phyloP scores from a whole-genome alignment of 805 yeast species.

The Metschnikowia kunwiensis region DNA sequence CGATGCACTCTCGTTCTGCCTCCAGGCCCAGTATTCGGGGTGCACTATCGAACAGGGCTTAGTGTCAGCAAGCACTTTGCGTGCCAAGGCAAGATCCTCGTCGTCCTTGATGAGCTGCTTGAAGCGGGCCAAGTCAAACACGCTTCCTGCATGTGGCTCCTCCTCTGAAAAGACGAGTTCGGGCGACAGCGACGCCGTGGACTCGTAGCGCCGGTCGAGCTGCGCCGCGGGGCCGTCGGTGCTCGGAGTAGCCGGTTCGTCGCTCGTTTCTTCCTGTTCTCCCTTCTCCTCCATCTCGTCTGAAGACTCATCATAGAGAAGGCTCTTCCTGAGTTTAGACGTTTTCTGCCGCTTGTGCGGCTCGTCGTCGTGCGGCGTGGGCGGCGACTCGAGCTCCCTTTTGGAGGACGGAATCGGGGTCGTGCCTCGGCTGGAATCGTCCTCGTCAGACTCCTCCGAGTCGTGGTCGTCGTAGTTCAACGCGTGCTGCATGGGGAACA shows the following conservation, averaged over 20 bases:
- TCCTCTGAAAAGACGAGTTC: conserved; percentile 53
- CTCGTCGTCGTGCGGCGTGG: conserved; percentile 20
- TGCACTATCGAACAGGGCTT: conserved; percentile 29
- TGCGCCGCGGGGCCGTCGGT: conserved; percentile 26
- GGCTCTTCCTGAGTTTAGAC: conserved; percentile 23
- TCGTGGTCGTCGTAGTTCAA: conserved; percentile 44
- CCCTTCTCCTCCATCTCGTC: conserved; percentile 28
- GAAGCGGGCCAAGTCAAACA: conserved; percentile 45
- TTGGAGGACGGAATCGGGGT: conserved; percentile 33
- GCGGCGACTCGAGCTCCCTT: conserved; percentile 28
- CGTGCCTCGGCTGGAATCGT: conserved; percentile 35
- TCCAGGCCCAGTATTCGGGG: conserved; percentile 68
- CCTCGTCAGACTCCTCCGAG: conserved; percentile 31
- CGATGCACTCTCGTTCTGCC: conserved; percentile 32
- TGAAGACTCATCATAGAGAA: conserved; percentile 33
- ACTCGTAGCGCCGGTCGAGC: conserved; percentile 43
- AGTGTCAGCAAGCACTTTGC: conserved; percentile 36
- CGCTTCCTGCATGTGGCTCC: conserved; percentile 23
- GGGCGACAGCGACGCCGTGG: conserved; percentile 48
- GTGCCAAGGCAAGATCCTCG: conserved; percentile 64
- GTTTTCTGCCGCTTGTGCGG: conserved; percentile 26
- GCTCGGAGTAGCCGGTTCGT: conserved; percentile 14
- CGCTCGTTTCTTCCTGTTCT: conserved; percentile 19
- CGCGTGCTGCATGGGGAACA: conserved; percentile 55
- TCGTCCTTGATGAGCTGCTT: conserved; percentile 62